Evolutionary conservation across 768 basidiomycete genomes (phyloP), one percentile per base, ranked within the genome.

Genomic region (Peribolospora kevripleyi): DNA sequence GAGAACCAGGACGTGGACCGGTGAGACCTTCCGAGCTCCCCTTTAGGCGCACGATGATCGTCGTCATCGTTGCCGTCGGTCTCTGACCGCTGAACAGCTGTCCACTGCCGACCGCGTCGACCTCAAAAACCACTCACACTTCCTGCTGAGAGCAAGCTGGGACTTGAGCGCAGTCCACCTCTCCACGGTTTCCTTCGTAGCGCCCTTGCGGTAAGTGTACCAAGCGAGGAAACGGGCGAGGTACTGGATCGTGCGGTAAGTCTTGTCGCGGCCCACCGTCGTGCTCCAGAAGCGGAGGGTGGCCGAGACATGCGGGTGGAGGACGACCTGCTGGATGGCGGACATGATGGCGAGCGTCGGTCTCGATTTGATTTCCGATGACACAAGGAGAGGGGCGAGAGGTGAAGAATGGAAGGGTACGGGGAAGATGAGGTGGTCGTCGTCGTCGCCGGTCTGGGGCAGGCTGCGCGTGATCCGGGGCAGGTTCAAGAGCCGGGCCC

Each of bases 211-310:
- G 50, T 82, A 66, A 45, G 56, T 83, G 72, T 67, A 77, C 82
- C 83, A 97, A 1, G 85, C 80, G 59, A 85, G 76, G 65, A 95
- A 79, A 47, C 90, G 79, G 42, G 90, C 74, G 61, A 84, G 79
- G 69, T 87, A 95, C 70, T 98, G 93, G 54, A 87, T 66, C 25
- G 83, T 76, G 60, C 91, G 80, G 69, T 95, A 97, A 11, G 78
- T 86, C 79, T 98, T 95, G 73, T 95, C 91, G 51, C 88, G 74
- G 7, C 88, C 91, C 41, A 82, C 57, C 54, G 84, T 93, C 0
- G 86, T 87, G 14, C 74, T 74, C 50, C 80, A 75, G 51, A 82
- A 77, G 65, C 81, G 84, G 65, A 95, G 70, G 37, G 76, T 68
- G 58, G 81, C 77, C 42, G 81, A 80, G 41, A 85, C 73, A 1